Evolutionary conservation across 2,329 filamentous ascomycete species (phyloP).

Genomic region (Elsinoe perseae): DNA sequence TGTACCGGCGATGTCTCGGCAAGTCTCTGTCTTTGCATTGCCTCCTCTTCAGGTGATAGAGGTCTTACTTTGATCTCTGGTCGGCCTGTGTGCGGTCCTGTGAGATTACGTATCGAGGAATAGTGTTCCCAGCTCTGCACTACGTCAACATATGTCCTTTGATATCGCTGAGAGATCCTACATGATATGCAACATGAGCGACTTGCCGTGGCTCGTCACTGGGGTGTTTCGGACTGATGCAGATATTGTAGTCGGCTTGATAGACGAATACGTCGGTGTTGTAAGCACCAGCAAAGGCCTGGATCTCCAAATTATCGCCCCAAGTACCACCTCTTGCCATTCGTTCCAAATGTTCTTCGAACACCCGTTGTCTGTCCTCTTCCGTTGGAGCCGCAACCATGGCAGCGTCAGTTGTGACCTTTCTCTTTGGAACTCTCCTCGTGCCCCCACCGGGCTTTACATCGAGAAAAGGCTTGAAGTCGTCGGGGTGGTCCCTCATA

Average conservation of each 20-base stretch:
- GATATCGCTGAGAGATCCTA: slow-evolving; percentile 32
- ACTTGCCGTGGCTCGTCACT: slow-evolving; percentile 26
- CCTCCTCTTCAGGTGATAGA: slow-evolving; percentile 36
- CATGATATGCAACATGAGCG: slow-evolving; percentile 56
- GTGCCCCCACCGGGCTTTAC: slow-evolving; percentile 47
- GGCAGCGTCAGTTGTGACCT: slow-evolving; percentile 43
- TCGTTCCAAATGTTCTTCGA: slow-evolving; percentile 48
- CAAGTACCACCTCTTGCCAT: slow-evolving; percentile 56
- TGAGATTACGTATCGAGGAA: slow-evolving; percentile 55
- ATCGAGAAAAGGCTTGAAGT: slow-evolving; percentile 59
- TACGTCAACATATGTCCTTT: background rate
- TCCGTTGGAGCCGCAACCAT: slow-evolving; percentile 43
- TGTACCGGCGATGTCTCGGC: slow-evolving; percentile 36
- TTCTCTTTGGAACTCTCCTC: slow-evolving; percentile 52
- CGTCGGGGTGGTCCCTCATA: slow-evolving; percentile 52
- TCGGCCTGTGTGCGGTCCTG: slow-evolving; percentile 51
- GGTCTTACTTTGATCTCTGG: slow-evolving; percentile 40
- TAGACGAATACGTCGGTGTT: slow-evolving; percentile 57
- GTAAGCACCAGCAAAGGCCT: slow-evolving; percentile 56
- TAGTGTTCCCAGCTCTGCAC: slow-evolving; percentile 56
- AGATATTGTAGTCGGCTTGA: slow-evolving; percentile 45
- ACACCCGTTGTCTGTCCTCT: slow-evolving; percentile 46
- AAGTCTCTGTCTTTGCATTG: slow-evolving; percentile 31
- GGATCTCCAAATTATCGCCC: slow-evolving; percentile 61
- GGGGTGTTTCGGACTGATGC: slow-evolving; percentile 37